Evolutionary conservation across 192 early-diverging fungal species (phyloP).

Genomic region (Geranomyces variabilis): DNA sequence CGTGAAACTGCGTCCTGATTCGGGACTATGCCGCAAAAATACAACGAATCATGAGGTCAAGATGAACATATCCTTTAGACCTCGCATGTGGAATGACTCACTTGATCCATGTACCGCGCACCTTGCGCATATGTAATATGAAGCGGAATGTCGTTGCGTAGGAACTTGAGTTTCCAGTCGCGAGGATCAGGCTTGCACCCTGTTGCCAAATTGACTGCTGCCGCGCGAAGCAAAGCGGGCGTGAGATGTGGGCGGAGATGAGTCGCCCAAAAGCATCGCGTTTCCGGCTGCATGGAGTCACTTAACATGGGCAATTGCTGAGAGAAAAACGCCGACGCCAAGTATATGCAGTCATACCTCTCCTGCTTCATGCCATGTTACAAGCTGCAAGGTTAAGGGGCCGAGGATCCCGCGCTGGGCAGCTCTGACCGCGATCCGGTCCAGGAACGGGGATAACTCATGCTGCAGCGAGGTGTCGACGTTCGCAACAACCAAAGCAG

Average conservation of each 20-base stretch:
- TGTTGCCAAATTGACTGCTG: slow-evolving; percentile 29
- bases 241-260: slow-evolving; percentile 24
- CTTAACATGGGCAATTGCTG: neutral
- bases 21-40: neutral
- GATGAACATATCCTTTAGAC: neutral
- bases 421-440: neutral
- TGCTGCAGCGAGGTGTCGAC: slow-evolving; percentile 6
- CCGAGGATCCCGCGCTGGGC: slow-evolving; percentile 19
- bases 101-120: slow-evolving; percentile 30
- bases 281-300: slow-evolving; percentile 9
- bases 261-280: slow-evolving; percentile 15
- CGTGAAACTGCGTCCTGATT: slow-evolving; percentile 8
- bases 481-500: neutral
- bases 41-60: neutral
- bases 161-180: slow-evolving; percentile 16
- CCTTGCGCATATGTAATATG: slow-evolving; percentile 14
- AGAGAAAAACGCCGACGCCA: neutral
- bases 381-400: slow-evolving; percentile 17
- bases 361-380: slow-evolving; percentile 3
- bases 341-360: slow-evolving; percentile 3
- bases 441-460: slow-evolving; percentile 10
- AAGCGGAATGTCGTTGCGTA: slow-evolving; percentile 13
- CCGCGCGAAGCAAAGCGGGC: slow-evolving; percentile 16
- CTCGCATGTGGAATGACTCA: neutral
- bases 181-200: slow-evolving; percentile 15